Base-by-base conservation (phyloP, 345 rosid species). In the Linum lewisii region DNA sequence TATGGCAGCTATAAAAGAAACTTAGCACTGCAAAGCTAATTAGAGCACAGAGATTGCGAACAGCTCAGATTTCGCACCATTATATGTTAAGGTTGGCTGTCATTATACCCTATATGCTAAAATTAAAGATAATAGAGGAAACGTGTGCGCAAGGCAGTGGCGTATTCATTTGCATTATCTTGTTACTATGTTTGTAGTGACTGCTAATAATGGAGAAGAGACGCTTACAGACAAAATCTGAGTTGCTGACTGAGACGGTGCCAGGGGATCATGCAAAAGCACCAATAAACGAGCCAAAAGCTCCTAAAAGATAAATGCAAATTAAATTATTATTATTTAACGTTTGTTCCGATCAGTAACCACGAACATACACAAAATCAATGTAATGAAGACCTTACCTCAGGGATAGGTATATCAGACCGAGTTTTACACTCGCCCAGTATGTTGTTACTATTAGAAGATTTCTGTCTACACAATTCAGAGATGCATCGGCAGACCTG, bases 401-500 rank as follows among this genome's bases (percentile, higher is more conserved):
- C 93, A 65, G 96, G 93, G 66, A 63, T 80, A 21, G 98, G 98
- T 70, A 88, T 75, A 79, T 86, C 96, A 71, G 68, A 72, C 61
- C 90, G 93, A 73, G 77, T 78, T 82, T 84, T 88, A 68, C 84
- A 88, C 71, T 92, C 98, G 56, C 69, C 72, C 47, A 92, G 72
- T 85, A 92, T 80, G 34, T 72, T 75, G 75, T 69, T 78, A 56
- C 63, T 77, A 73, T 74, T 60, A 59, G 83, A 76, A 68, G 77
- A 72, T 80, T 86, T 76, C 65, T 78, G 83, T 64, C 83, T 81
- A 63, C 80, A 86, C 65, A 92, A 68, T 78, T 92, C 98, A 52
- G 96, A 78, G 63, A 92, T 92, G 77, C 98, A 92, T 83, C 98
- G 77, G 75, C 98, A 92, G 63, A 92, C 90, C 98, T 92, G 80